Conservation (phyloP, 2,329 filamentous ascomycete genomes). For the Amauroascus niger region DNA sequence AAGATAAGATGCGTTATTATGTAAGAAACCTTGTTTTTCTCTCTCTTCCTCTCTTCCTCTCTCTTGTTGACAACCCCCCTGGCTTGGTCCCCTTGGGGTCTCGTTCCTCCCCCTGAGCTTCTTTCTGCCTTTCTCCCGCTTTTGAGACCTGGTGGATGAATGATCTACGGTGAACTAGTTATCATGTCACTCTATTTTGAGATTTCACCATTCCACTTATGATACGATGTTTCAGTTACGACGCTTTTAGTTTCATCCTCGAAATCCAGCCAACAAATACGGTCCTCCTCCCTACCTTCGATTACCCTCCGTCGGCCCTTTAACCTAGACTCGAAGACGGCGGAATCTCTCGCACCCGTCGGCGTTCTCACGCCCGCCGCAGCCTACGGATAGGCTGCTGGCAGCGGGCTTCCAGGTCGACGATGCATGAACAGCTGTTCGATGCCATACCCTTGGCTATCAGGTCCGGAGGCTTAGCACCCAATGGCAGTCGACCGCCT, state of each 20-base stretch:
- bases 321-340: not conserved
- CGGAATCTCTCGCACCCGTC: not conserved
- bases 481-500: constrained; percentile 38
- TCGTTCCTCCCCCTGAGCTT: too few relatives aligned
- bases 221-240: too few relatives aligned
- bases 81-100: too few relatives aligned
- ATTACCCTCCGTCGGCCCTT: not conserved
- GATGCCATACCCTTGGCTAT: constrained; percentile 38
- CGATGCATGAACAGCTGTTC: constrained; percentile 38
- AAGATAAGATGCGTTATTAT: constrained; percentile 2
- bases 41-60: not conserved
- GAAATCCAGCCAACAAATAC: not conserved
- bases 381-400: constrained; percentile 17
- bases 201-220: too few relatives aligned
- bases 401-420: constrained; percentile 19
- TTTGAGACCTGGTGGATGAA: too few relatives aligned
- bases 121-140: not conserved
- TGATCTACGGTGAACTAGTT: too few relatives aligned
- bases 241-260: not conserved
- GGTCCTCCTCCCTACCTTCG: not conserved
- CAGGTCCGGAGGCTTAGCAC: constrained; percentile 31
- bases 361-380: not conserved
- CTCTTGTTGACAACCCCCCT: not conserved
- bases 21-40: not conserved
- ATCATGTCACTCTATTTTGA: too few relatives aligned